These are phyloP conservation scores for Trypanosoma conorhini DNA, from an alignment of 208 protist species.

Conservation along the genomic window DNA sequence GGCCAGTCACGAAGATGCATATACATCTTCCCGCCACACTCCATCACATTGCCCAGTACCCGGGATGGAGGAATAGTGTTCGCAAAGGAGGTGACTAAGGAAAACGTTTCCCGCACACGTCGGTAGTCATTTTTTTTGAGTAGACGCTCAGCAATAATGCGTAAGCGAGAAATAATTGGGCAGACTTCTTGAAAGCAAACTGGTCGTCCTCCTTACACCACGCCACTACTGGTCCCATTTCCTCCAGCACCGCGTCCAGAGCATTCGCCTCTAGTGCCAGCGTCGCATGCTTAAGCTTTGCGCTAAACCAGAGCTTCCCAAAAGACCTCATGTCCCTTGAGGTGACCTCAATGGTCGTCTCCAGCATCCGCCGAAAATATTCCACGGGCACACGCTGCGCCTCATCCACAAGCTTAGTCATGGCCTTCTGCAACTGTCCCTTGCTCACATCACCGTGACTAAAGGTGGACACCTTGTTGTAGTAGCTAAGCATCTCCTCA, in stretches of 20 bases:
- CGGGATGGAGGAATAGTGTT: slow-evolving; percentile 89
- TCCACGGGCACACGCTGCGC: slow-evolving; percentile 51
- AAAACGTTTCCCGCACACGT: slow-evolving; percentile 55
- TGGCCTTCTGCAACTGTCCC: slow-evolving; percentile 55
- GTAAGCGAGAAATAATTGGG: slow-evolving; percentile 66
- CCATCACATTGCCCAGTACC: slow-evolving; percentile 91
- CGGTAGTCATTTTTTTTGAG: slow-evolving; percentile 73
- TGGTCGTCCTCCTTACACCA: slow-evolving; percentile 73
- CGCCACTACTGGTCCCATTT: slow-evolving; percentile 66
- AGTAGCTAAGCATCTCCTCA: slow-evolving; percentile 82
- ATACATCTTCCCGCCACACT: slow-evolving; percentile 90
- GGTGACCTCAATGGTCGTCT: slow-evolving; percentile 68
- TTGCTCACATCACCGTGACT: slow-evolving; percentile 34
- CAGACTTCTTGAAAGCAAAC: slow-evolving; percentile 30
- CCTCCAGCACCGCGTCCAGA: slow-evolving; percentile 29
- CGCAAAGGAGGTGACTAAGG: slow-evolving; percentile 27
- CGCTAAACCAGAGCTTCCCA: slow-evolving; percentile 90
- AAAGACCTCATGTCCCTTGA: slow-evolving; percentile 37
- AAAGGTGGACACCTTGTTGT: slow-evolving; percentile 71
- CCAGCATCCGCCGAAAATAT: slow-evolving; percentile 59
- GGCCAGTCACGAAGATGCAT: slow-evolving; percentile 87
- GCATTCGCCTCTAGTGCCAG: slow-evolving; percentile 28
- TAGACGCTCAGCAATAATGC: slow-evolving; percentile 92
- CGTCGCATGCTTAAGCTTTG: slow-evolving; percentile 86
- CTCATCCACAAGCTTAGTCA: slow-evolving; percentile 93